phyloP scores from a whole-genome alignment of 257 asterid species.

The Capsicum pubescens region DNA sequence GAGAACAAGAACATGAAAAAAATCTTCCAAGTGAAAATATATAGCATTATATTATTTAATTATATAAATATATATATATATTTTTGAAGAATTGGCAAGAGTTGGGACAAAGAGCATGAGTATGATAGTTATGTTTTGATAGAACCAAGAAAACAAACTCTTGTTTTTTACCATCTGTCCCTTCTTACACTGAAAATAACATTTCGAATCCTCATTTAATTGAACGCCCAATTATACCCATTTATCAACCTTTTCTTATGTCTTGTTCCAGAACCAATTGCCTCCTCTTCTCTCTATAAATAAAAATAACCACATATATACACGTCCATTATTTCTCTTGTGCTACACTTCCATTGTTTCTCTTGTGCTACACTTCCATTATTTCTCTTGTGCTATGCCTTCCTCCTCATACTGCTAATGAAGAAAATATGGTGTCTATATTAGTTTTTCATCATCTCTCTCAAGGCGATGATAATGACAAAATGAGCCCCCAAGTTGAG shows the following conservation, averaged over 20 bases:
- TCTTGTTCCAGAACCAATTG: background rate
- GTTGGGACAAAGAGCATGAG: conserved; percentile 19
- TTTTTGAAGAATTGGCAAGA: background rate
- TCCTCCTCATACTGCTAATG: background rate
- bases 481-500: background rate
- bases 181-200: conserved; percentile 20
- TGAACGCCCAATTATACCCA: conserved; percentile 30
- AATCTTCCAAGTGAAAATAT: too few species aligned
- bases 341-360: too few species aligned
- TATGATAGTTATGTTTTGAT: conserved; percentile 24
- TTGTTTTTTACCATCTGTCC: conserved; percentile 26
- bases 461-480: background rate
- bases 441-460: background rate
- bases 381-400: background rate
- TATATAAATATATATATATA: background rate
- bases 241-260: background rate
- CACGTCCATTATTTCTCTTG: background rate
- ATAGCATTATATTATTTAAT: too few species aligned
- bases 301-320: conserved; percentile 1
- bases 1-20: too few species aligned
- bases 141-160: conserved; percentile 26
- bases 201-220: conserved; percentile 17
- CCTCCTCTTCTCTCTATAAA: conserved; percentile 3
- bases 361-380: background rate
- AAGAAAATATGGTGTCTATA: conserved; percentile 8